Percentiles rank a stretch among this genome's conserved stretches.
phyloP scores from a whole-genome alignment of 495 filamentous ascomycete species.

The Sporormia fimetaria region DNA sequence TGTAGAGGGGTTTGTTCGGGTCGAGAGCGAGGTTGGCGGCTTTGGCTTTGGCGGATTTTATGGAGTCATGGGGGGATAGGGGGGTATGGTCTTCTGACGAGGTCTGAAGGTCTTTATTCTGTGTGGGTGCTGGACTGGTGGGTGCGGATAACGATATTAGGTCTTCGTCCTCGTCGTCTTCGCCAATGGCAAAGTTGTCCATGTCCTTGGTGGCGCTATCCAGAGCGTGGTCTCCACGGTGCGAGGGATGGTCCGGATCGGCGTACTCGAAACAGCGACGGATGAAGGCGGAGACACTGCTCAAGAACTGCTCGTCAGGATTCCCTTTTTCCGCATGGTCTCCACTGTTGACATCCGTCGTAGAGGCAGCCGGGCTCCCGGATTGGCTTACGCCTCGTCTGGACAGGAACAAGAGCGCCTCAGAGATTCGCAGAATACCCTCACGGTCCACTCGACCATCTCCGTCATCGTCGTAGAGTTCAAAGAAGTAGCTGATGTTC shows the following conservation, averaged over 20 bases:
- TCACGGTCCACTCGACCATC: conserved; percentile 94
- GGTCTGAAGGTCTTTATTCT: conserved; percentile 6
- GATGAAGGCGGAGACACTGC: conserved; percentile 90
- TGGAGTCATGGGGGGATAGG: conserved; percentile 16
- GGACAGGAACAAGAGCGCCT: conserved; percentile 85
- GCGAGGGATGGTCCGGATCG: conserved; percentile 71
- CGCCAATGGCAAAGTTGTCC: conserved; percentile 66
- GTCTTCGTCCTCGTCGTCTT: conserved; percentile 63
- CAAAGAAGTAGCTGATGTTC: conserved; percentile 92
- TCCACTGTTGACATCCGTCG: conserved; percentile 11
- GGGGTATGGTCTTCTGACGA: conserved; percentile 15
- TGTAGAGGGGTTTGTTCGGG: conserved; percentile 81
- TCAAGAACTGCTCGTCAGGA: conserved; percentile 69
- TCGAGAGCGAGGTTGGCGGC: conserved; percentile 82
- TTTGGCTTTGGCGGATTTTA: conserved; percentile 39
- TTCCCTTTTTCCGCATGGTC: conserved; percentile 31
- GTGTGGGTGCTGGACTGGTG: conserved; percentile 12
- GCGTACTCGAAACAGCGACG: conserved; percentile 96
- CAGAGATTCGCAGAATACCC: conserved; percentile 88
- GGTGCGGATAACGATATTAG: conserved; percentile 42
- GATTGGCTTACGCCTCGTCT: conserved; percentile 70
- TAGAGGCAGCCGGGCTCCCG: conserved; percentile 39
- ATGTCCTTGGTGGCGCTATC: conserved; percentile 34
- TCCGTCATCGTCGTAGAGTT: conserved; percentile 86
- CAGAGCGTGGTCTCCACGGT: conserved; percentile 32